Base-by-base conservation (phyloP, 208 protist species). In the Balamuthia mandrillaris region DNA sequence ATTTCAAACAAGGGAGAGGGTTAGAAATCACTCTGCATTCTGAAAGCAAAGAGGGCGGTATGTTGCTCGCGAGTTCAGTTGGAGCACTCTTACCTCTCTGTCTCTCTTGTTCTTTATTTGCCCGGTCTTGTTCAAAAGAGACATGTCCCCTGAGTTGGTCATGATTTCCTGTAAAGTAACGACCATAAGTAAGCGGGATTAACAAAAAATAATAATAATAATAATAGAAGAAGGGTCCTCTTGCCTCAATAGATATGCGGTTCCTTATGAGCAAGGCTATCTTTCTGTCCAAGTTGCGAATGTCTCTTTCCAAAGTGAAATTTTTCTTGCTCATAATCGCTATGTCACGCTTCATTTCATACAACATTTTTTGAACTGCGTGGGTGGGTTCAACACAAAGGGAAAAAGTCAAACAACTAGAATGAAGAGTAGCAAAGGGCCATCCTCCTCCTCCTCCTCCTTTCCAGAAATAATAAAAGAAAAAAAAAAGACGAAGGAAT, bases 271-370 rank as follows among this genome's bases (percentile, higher is more conserved):
- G 54, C 27, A 81, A 51, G 2, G 74, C 27, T 6, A 81, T 81
- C 74, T 81, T 81, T 41, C 61, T 60, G 39, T 81, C 74, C 18
- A 81, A 29, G 37, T 66, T 81, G 31, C 74, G 42, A 61, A 81
- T 81, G 52, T 81, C 52, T 18, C 74, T 60, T 35, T 81, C 74
- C 5, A 89, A 74, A 33, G 78, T 84, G 61, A 88, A 90, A 68
- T 90, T 90, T 33, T 81, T 84, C 52, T 88, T 88, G 61, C 88
- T 88, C 44, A 51, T 47, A 31, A 89, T 12, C 39, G 88, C 66
- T 39, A 90, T 90, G 21, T 90, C 79, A 49, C 82, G 78, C 65
- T 90, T 90, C 49, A 90, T 70, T 44, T 90, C 88, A 39, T 83
- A 81, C 37, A 88, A 54, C 78, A 33, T 61, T 49, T 86, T 84